Base-by-base conservation (phyloP, 371 early-diverging fungal species). In the Mucor saturninus region DNA sequence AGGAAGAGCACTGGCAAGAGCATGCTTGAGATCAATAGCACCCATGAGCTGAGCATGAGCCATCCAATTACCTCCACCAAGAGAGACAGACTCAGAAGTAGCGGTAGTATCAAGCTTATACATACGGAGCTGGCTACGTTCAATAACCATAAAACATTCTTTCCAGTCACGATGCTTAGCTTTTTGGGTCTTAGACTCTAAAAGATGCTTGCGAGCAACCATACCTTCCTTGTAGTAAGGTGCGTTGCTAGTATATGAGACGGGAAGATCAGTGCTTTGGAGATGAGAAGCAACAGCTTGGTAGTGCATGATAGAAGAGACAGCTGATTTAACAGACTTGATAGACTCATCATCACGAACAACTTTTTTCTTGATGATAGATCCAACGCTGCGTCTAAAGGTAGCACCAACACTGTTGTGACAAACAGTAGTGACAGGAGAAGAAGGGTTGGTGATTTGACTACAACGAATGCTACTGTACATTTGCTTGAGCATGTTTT, bases 111-210 rank as follows among this genome's bases (percentile, higher is more conserved):
- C 93, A 59, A 88, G 76, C 62, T 89, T 86, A 76, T 88, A 93
- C 91, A 94, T 88, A 31, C 81, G 79, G 8, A 93, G 77, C 29
- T 91, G 86, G 10, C 91, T 92, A 35, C 86, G 86, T 42, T 86
- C 90, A 28, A 87, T 76, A 1, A 91, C 82, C 42, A 90, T 84
- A 37, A 88, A 84, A 65, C 89, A 83, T 29, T 92, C 83, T 61
- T 87, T 91, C 96, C 96, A 95, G 11, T 83, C 80, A 9, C 95
- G 85, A 61, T 88, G 76, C 50, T 86, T 83, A 10, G 95, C 92
- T 73, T 90, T 89, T 61, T 85, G 84, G 54, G 87, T 91, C 3
- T 80, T 76, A 4, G 83, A 74, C 62, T 92, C 93, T 58, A 86
- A 79, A 38, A 92, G 70, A 68, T 93, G 92, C 67, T 95, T 95